Evolutionary conservation across 2,329 filamentous ascomycete genomes (phyloP), one percentile per base, ranked within the genome.

Genomic region (Graphilbum fragrans): DNA sequence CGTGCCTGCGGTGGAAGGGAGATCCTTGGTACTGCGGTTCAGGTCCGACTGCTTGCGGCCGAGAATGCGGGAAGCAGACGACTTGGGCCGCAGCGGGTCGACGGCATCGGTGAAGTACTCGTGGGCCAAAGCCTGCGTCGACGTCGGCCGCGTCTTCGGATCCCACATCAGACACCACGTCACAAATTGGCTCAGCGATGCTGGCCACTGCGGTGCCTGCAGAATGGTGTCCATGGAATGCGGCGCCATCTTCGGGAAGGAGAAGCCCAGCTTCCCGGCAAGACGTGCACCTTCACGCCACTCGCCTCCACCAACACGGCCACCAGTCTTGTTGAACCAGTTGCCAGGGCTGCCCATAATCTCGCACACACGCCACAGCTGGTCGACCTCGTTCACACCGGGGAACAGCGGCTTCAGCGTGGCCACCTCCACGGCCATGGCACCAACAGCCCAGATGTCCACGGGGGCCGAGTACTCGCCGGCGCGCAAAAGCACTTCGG

Each of bases 141-240:
- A 95, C 4, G 88, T 96, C 35, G 92, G 92, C 46, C 92, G 76
- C 55, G 69, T 79, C 66, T 88, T 93, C 11, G 92, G 92, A 60
- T 98, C 92, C 92, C 92, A 98, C 84, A 96, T 92, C 50, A 98
- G 64, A 62, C 92, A 98, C 87, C 87, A 95, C 16, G 92, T 98
- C 45, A 98, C 92, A 55, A 98, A 96, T 45, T 93, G 78, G 54
- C 82, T 83, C 42, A 98, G 71, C 18, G 86, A 82, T 2, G 81
- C 65, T 6, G 92, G 92, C 92, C 92, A 98, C 55, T 94, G 86
- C 16, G 92, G 87, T 21, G 83, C 60, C 56, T 86, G 86, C 8
- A 98, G 70, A 50, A 96, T 92, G 5, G 86, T 93, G 52, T 96
- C 90, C 76, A 98, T 86, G 17, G 90, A 77, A 60, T 96, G 92